Percentiles rank a stretch among this genome's conserved stretches.
phyloP scores from a whole-genome alignment of 2,329 filamentous ascomycete genomes.

The Juglanconis juglandina region DNA sequence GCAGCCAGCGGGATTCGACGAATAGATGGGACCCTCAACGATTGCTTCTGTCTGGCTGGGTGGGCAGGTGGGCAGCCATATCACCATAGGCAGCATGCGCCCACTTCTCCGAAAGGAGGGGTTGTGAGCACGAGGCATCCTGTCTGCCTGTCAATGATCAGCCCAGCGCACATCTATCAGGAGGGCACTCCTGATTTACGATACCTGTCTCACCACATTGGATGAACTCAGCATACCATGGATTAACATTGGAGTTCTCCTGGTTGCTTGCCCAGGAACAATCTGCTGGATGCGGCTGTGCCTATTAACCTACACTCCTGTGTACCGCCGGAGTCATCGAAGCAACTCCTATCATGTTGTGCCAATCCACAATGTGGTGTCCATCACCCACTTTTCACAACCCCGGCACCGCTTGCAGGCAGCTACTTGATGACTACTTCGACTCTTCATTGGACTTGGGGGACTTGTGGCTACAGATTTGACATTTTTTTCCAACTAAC shows the following conservation, averaged over 20 bases:
- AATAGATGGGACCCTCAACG: background rate
- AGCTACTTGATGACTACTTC: background rate
- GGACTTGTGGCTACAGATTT: background rate
- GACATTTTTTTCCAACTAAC: background rate
- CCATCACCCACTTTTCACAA: no score
- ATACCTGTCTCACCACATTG: background rate
- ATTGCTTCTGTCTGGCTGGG: background rate
- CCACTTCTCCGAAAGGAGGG: background rate
- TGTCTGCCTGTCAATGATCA: background rate
- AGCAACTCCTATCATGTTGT: no score
- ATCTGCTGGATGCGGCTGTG: background rate
- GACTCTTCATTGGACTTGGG: background rate
- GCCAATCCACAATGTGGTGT: no score
- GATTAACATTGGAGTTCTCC: background rate
- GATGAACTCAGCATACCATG: background rate
- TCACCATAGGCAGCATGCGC: constrained; percentile 1
- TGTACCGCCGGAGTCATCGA: background rate
- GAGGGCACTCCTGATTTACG: background rate
- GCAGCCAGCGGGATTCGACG: background rate
- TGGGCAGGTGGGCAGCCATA: background rate
- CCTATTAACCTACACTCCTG: no score
- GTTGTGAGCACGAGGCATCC: background rate
- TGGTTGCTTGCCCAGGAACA: background rate
- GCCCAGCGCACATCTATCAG: background rate
- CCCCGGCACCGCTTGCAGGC: background rate